A percentile compares a stretch with the other conserved stretches of the same genome.
These are phyloP conservation scores for Fusarium pilosicola DNA, from an alignment of 2,329 filamentous ascomycete genomes.

Conservation along the genomic window DNA sequence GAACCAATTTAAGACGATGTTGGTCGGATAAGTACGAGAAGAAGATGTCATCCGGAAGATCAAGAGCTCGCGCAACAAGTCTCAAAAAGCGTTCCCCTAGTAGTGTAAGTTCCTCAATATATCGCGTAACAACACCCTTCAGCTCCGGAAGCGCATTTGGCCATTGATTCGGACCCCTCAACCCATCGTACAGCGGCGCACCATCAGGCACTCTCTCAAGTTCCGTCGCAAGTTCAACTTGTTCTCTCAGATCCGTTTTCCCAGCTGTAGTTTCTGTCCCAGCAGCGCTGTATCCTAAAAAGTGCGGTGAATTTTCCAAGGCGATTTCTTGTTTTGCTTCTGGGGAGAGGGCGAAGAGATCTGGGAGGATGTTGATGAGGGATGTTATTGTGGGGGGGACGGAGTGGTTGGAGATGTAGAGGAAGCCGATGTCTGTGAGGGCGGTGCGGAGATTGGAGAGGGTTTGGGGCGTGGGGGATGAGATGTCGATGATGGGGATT, in stretches of 20 bases:
- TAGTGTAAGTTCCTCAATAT: slow-evolving; percentile 61
- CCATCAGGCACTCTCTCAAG: slow-evolving; percentile 51
- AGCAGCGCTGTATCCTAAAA: slow-evolving; percentile 67
- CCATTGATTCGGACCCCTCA: slow-evolving; percentile 63
- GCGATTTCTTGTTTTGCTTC: slow-evolving; percentile 54
- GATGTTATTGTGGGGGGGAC: slow-evolving; percentile 50
- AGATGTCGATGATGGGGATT: slow-evolving; percentile 63
- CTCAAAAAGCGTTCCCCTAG: slow-evolving; percentile 64
- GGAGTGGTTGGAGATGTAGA: slow-evolving; percentile 63
- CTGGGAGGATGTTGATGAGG: slow-evolving; percentile 54
- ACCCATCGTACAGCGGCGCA: slow-evolving; percentile 52
- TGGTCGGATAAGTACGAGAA: slow-evolving; percentile 64
- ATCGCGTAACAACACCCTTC: slow-evolving; percentile 54
- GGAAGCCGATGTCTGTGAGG: slow-evolving; percentile 62
- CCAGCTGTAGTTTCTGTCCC: slow-evolving; percentile 67
- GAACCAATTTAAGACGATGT: slow-evolving; percentile 68
- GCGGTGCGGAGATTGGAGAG: slow-evolving; percentile 57
- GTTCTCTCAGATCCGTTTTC: slow-evolving; percentile 62
- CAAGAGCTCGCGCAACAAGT: slow-evolving; percentile 66
- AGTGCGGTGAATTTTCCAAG: slow-evolving; percentile 66
- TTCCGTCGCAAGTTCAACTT: slow-evolving; percentile 70
- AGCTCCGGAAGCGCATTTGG: slow-evolving; percentile 50
- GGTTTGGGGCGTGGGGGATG: slow-evolving; percentile 53
- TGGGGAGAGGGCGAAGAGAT: slow-evolving; percentile 54
- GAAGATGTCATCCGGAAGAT: slow-evolving; percentile 59